Evolutionary conservation across 129 eudicot genomes (phyloP), one percentile per base, ranked within the genome.

Genomic region (Sambucus nigra): DNA sequence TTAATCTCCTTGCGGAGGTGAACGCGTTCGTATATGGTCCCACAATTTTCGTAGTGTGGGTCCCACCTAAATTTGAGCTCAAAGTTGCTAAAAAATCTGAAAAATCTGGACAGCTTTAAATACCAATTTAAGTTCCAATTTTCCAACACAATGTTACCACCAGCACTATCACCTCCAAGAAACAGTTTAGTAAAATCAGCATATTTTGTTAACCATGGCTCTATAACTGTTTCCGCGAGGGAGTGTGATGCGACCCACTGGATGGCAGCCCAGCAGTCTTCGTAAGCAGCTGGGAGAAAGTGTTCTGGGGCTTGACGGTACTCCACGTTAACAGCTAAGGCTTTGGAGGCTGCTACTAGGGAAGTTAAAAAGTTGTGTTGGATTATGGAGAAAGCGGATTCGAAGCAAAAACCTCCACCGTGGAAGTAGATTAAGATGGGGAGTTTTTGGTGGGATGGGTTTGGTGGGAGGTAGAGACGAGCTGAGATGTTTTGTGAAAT

Each of bases 121-220:
- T 11, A 66, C 66, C 2, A 75, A 1, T 49, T 80, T 57, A n/a
- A n/a, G n/a, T n/a, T n/a, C n/a, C n/a, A n/a, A n/a, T n/a, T n/a
- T n/a, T n/a, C n/a, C n/a, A n/a, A 46, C 72, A 61, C 71, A 24
- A 76, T 80, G 40, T 72, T 80, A 3, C 74, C 83, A 0, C 88
- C 88, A 7, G 80, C 70, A 47, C 72, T 65, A 32, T 76, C 80
- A 0, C 88, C 83, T 0, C 65, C 76, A 17, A 75, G 3, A 64
- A 23, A 76, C 16, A 76, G 17, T 2, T 59, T 54, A 12, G 18
- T 17, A 26, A 72, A 65, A 32, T 80, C 76, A 5, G 62, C 88
- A 47, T 60, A 49, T 0, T 13, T 17, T 18, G 7, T 17, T 20
- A 80, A 28, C 88, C 88, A 80, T 5, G 61, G 61, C 1, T 72